Evolutionary conservation across 805 yeast genomes (phyloP).

Genomic region (Metschnikowia kunwiensis): DNA sequence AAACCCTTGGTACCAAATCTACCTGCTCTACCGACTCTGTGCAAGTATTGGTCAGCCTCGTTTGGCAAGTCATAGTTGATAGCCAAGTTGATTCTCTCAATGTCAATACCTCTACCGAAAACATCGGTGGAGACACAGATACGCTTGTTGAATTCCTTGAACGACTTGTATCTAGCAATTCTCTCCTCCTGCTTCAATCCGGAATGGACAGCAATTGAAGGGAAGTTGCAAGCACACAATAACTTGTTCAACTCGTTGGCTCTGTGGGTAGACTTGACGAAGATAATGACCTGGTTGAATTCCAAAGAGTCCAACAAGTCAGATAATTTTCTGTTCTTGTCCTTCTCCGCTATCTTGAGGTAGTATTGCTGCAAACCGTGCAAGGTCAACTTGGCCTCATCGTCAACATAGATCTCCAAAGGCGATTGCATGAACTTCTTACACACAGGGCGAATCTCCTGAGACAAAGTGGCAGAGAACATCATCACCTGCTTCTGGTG

Average conservation of each 20-base stretch:
- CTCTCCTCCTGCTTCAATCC: constrained; percentile 97
- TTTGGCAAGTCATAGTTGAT: constrained; percentile 94
- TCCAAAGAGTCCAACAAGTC: constrained; percentile 91
- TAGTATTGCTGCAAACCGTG: constrained; percentile 98
- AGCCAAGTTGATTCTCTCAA: constrained; percentile 96
- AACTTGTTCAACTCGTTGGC: constrained; percentile 89
- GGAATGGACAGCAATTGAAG: constrained; percentile 94
- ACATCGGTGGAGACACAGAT: constrained; percentile 98
- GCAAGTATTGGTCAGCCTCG: constrained; percentile 97
- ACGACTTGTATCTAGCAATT: constrained; percentile 91
- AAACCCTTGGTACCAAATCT: constrained; percentile 99
- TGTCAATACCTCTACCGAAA: constrained; percentile 99
- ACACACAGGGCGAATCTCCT: constrained; percentile 93
- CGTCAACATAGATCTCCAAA: constrained; percentile 94
- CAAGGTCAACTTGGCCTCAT: constrained; percentile 93
- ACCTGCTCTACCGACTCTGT: constrained; percentile 99
- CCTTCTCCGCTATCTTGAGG: constrained; percentile 82
- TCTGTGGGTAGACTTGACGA: constrained; percentile 87
- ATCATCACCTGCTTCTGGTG: constrained; percentile 99
- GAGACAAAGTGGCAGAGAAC: constrained; percentile 95
- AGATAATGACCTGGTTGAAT: constrained; percentile 96
- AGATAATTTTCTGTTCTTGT: constrained; percentile 89
- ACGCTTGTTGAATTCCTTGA: constrained; percentile 97
- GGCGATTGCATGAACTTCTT: constrained; percentile 98
- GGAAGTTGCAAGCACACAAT: constrained; percentile 90